Conservation (phyloP, 2,329 filamentous ascomycete genomes). For the Epichloe elymi region DNA sequence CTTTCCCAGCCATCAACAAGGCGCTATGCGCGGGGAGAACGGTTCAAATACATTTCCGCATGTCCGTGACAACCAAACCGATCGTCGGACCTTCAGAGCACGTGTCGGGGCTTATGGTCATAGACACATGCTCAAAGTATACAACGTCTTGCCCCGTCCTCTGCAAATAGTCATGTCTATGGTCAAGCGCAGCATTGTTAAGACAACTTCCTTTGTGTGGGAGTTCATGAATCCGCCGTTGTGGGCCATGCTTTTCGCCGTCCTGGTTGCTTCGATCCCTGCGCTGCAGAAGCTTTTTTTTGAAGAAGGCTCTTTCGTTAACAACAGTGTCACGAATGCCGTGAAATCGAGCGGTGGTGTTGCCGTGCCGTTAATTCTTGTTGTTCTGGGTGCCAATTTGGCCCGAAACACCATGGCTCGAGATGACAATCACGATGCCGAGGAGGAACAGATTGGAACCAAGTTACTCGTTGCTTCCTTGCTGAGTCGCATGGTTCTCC, state of each 20-base stretch:
- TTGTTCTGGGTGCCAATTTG: constrained; percentile 88
- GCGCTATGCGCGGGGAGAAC: constrained; percentile 18
- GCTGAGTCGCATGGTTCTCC: constrained; percentile 81
- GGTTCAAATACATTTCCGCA: constrained; percentile 52
- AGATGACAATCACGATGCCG: constrained; percentile 48
- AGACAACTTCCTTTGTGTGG: constrained; percentile 57
- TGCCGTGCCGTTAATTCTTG: constrained; percentile 86
- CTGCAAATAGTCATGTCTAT: constrained; percentile 23
- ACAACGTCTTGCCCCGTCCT: constrained; percentile 27
- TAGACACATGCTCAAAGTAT: constrained; percentile 15
- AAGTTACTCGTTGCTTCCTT: constrained; percentile 78
- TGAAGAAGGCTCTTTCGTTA: constrained; percentile 73
- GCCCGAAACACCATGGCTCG: constrained; percentile 77
- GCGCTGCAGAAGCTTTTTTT: constrained; percentile 77
- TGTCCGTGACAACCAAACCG: constrained; percentile 32
- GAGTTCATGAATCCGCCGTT: constrained; percentile 97
- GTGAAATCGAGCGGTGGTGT: constrained; percentile 77
- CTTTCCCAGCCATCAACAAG: constrained; percentile 15
- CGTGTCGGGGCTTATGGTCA: constrained; percentile 16
- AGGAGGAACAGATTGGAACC: constrained; percentile 55
- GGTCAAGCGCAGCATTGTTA: constrained; percentile 21
- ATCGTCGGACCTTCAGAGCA: constrained; percentile 16
- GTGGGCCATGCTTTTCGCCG: constrained; percentile 91
- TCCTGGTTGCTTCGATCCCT: constrained; percentile 81
- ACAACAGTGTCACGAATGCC: constrained; percentile 84